These are phyloP conservation scores for Infundibulicybe gibba DNA, from an alignment of 768 basidiomycete species.

Conservation along the genomic window DNA sequence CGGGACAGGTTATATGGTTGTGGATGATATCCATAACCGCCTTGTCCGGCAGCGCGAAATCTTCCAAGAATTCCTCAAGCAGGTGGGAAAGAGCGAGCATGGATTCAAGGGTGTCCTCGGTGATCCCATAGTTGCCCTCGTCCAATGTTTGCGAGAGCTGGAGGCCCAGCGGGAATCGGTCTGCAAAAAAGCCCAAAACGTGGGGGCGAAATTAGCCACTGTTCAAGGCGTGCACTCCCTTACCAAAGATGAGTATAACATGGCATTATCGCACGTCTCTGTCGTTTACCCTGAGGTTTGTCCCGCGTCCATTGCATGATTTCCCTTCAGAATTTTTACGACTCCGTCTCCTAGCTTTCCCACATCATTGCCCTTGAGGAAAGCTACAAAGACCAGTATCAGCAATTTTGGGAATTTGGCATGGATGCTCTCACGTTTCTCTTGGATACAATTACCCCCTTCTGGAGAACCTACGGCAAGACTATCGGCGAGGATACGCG, in stretches of 20 bases:
- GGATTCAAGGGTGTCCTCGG: constrained; percentile 43
- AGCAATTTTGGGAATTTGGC: constrained; percentile 78
- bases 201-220: constrained; percentile 41
- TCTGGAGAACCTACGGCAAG: constrained; percentile 81
- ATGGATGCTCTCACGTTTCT: constrained; percentile 75
- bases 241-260: constrained; percentile 66
- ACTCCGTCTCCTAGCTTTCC: constrained; percentile 46
- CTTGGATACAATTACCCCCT: constrained; percentile 72
- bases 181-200: constrained; percentile 41
- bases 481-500: constrained; percentile 78
- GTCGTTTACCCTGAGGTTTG: constrained; percentile 74
- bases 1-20: constrained; percentile 63
- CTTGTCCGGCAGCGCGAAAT: constrained; percentile 57
- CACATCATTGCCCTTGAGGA: constrained; percentile 70
- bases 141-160: constrained; percentile 45
- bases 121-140: constrained; percentile 48
- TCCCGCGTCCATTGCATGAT: background rate
- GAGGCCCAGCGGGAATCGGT: constrained; percentile 44
- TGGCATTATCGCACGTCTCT: constrained; percentile 64
- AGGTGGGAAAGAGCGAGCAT: constrained; percentile 13
- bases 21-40: constrained; percentile 71
- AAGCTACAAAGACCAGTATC: constrained; percentile 76
- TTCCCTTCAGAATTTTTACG: constrained; percentile 1
- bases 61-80: constrained; percentile 42
- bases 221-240: constrained; percentile 52